Evolutionary conservation across 169 alveolate species (phyloP), one percentile per base, ranked within the genome.

Genomic region (Cryptosporidium tyzzeri): DNA sequence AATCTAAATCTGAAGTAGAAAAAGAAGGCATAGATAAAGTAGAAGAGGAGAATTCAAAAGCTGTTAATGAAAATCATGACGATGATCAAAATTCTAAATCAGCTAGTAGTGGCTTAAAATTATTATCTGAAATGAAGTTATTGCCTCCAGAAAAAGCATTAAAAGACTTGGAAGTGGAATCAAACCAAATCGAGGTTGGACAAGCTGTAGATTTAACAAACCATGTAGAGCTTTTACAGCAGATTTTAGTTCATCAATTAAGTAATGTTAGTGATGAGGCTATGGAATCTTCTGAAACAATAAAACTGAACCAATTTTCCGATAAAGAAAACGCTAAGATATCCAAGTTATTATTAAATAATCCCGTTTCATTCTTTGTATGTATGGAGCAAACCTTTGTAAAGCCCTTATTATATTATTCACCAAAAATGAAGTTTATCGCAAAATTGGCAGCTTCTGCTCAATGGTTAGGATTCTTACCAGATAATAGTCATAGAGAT

Each of bases 301-400:
- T 80, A 12, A 59, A 59, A 44, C 26, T 80, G 53, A 45, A 80
- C 18, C 89, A 80, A 48, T 62, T 80, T 62, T 45, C 89, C 12
- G 75, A 80, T 12, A 6, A 14, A 7, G 89, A 80, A 12, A 80
- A 80, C 35, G 44, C 18, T 4, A 80, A 80, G 18, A 80, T 80
- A 41, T n/a, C 74, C 29, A 62, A 59, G 41, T 18, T 80, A 31
- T 29, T 80, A 29, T 45, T 23, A 10, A 62, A 59, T 7, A 80
- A 80, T 45, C 89, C 89, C 3, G 89, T 80, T 67, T 80, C 89
- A 39, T 80, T 80, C 55, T 80, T 80, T 80, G 89, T 80, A 7
- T 80, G 69, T 50, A 33, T 59, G 67, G 89, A 80, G 3, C 69
- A 80, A 44, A 80, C 89, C 6, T 80, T 80, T 23, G 89, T 80